Base-by-base conservation (phyloP, 257 asterid genomes). In the Solanum etuberosum region DNA sequence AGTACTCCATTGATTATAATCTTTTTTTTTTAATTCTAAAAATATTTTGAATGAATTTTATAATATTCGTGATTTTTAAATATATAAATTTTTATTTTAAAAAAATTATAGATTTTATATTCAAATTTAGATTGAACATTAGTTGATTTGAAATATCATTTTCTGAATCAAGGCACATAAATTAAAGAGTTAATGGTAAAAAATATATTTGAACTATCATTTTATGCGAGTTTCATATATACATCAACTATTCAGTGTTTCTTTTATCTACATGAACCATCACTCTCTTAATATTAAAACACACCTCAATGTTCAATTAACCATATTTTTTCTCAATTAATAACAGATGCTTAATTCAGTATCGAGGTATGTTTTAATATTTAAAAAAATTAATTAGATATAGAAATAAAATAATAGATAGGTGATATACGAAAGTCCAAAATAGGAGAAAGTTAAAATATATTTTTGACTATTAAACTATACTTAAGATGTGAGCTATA, bases 51-150 rank as follows among this genome's bases (percentile, higher is more conserved):
- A 59, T 59, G n/a, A 2, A 37, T 37, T 37, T 42, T 42, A 10
- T 42, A 42, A 42, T 42, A 42, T 14, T 42, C 46, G 0, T 42
- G 46, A 42, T 10, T 10, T 42, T 42, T 42, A 42, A 42, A 42
- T 0, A 42, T 42, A 9, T 42, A 42, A 40, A 42, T 42, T 42
- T 42, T 42, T 42, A 42, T 46, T 46, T 11, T 6, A 0, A 13
- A 13, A 46, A 46, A 4, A 13, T 46, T 46, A 14, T 14, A 46
- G 20, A 5, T 14, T 48, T 51, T 51, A 51, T 51, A 51, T 51
- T 51, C 59, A 48, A 5, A 48, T 48, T 48, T 0, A 48, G 9
- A 5, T 0, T 6, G 18, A 54, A 18, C 0, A 0, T 3, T 20
- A 7, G 0, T 57, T 57, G 25, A 20, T 57, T 57, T 20, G 65